phyloP scores from a whole-genome alignment of 1,284 basidiomycete species.

The Apiotrichum siamense region DNA sequence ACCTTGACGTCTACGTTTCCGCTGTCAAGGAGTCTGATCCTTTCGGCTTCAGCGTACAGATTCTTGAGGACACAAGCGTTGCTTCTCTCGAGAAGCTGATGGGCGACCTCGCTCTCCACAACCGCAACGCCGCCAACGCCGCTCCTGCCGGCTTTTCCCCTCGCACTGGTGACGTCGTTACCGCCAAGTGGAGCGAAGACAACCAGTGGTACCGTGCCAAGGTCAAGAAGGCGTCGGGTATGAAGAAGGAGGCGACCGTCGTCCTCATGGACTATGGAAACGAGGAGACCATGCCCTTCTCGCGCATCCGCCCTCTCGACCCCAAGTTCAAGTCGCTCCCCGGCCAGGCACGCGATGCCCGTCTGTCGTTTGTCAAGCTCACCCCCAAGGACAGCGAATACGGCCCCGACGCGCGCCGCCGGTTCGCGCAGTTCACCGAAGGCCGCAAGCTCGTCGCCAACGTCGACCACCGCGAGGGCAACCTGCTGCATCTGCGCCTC shows the following conservation, averaged over 20 bases:
- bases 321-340: slow-evolving; percentile 75
- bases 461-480: slow-evolving; percentile 74
- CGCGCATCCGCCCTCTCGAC: slow-evolving; percentile 68
- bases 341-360: slow-evolving; percentile 54
- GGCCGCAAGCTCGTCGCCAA: slow-evolving; percentile 85
- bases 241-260: slow-evolving; percentile 60
- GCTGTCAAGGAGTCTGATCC: slow-evolving; percentile 70
- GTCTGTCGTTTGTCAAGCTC: slow-evolving; percentile 66
- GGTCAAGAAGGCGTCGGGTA: slow-evolving; percentile 68
- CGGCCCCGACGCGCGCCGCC: slow-evolving; percentile 70
- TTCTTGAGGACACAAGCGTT: slow-evolving; percentile 76
- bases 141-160: slow-evolving; percentile 65
- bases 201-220: slow-evolving; percentile 90
- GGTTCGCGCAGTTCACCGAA: slow-evolving; percentile 76
- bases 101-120: slow-evolving; percentile 81
- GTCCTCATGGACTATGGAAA: slow-evolving; percentile 60
- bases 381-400: slow-evolving; percentile 74
- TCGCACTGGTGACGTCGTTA: slow-evolving; percentile 78
- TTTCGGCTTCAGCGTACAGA: slow-evolving; percentile 87
- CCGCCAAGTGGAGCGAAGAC: slow-evolving; percentile 61
- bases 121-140: slow-evolving; percentile 57
- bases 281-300: slow-evolving; percentile 72
- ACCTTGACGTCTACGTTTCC: slow-evolving; percentile 85
- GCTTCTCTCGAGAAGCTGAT: slow-evolving; percentile 86
- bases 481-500: slow-evolving; percentile 71